Percentiles rank a stretch among this genome's conserved stretches.
Conservation (phyloP, 2,329 filamentous ascomycete species). For the Aplosporella prunicola region DNA sequence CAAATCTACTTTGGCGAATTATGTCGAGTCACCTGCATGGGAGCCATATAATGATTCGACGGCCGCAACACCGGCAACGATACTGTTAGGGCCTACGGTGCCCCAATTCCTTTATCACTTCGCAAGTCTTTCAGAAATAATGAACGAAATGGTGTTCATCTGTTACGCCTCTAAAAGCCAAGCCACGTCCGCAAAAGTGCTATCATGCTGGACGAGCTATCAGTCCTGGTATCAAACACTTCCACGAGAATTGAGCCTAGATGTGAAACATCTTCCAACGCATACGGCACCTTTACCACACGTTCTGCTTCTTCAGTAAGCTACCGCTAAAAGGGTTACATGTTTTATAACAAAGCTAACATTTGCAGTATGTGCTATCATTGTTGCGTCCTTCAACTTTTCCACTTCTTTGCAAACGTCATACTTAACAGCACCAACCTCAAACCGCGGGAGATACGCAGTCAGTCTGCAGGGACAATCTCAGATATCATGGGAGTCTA, state of each 20-base stretch:
- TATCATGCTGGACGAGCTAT: conserved; percentile 58
- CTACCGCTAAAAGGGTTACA: background rate
- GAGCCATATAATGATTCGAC: conserved; percentile 19
- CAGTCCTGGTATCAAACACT: conserved; percentile 62
- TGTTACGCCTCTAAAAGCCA: conserved; percentile 61
- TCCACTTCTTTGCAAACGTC: background rate
- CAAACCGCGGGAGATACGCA: background rate
- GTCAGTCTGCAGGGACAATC: background rate
- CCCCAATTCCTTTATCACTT: conserved; percentile 49
- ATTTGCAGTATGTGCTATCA: background rate
- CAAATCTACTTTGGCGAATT: conserved; percentile 26
- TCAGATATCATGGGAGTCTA: conserved; percentile 1
- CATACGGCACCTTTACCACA: conserved; percentile 56
- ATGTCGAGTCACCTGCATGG: background rate
- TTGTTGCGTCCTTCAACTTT: conserved; percentile 1
- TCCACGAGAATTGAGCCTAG: conserved; percentile 54
- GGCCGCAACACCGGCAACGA: conserved; percentile 15
- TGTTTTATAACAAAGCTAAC: too few relatives aligned
- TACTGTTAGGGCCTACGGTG: conserved; percentile 35
- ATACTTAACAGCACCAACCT: background rate
- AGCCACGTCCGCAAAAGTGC: conserved; percentile 53
- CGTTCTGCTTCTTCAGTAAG: conserved; percentile 65
- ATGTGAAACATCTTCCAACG: conserved; percentile 37
- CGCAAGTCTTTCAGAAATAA: conserved; percentile 62
- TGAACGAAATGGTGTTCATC: conserved; percentile 61